Evolutionary conservation across 805 yeast species (phyloP), one percentile per base, ranked within the genome.

Genomic region (Suhomyces sp.): DNA sequence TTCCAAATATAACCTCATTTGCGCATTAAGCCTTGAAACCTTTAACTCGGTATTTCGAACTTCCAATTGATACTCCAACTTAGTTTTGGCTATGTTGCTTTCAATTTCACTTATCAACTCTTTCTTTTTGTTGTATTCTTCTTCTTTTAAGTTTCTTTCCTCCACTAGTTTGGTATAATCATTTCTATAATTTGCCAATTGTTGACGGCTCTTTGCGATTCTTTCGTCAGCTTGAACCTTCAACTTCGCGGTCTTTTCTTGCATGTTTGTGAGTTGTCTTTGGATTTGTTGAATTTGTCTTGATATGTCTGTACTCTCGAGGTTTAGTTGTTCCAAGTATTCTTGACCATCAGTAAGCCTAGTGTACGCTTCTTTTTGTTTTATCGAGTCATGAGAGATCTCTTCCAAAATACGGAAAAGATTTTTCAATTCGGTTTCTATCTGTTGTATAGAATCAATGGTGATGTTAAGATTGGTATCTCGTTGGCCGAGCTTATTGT

Each of bases 11-110:
- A 68, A 55, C 40, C 65, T 65, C 26, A 83, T 65, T 44, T 77
- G 83, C 7, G 76, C 64, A 38, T 76, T 76, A 37, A 83, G 63
- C 39, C 70, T 64, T 15, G 76, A 70, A 36, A 79, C 64, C 47
- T 79, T 83, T 33, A 65, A 53, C 38, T 74, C 76, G 6, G 80
- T 67, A 23, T 67, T 73, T 40, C 72, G 68, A 31, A 73, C 65
- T 46, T 82, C 88, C 17, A 50, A 51, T 33, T 77, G 77, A 41
- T 72, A 74, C 11, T 69, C 72, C 25, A 56, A 56, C 41, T 65
- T 59, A 50, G 29, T 54, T 46, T 47, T 67, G 54, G 46, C 47
- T 35, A 58, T 70, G 48, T 62, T 70, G 38, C 54, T 62, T 57
- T 65, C 79, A 35, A 60, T 58, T 37, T 50, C 66, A 28, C 60